These are phyloP conservation scores for Forsythia viridissima DNA, from an alignment of 257 asterid genomes.

Conservation along the genomic window DNA sequence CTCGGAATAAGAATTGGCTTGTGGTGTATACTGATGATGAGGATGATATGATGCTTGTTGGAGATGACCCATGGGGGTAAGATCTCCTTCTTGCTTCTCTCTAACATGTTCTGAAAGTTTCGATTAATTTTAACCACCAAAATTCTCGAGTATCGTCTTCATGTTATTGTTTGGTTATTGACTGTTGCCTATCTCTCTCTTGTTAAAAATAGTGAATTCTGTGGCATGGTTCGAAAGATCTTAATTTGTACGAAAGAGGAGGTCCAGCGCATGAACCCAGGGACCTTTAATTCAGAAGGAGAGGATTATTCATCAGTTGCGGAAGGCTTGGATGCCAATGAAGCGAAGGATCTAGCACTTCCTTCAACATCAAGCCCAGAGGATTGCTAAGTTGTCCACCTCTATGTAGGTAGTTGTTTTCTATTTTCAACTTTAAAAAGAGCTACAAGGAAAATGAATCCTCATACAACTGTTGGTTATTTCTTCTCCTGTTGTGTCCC, in stretches of 20 bases:
- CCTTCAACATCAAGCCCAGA: conserved; percentile 53
- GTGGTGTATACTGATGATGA: conserved; percentile 94
- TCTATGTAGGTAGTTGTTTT: conserved; percentile 25
- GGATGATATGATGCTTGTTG: conserved; percentile 99
- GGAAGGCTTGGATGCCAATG: conserved; percentile 64
- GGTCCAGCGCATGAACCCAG: conserved; percentile 79
- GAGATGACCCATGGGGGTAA: conserved; percentile 99
- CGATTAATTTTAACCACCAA: not conserved
- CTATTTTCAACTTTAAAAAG: not conserved
- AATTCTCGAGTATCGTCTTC: not conserved
- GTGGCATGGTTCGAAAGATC: conserved; percentile 88
- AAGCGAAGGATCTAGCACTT: conserved; percentile 52
- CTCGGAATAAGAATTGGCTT: conserved; percentile 71
- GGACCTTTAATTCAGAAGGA: conserved; percentile 54
- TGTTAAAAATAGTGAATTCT: conserved; percentile 65
- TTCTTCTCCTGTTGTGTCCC: not conserved
- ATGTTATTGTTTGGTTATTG: conserved; percentile 7
- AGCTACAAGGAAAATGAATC: not conserved
- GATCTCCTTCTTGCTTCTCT: conserved; percentile 22
- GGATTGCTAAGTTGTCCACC: conserved; percentile 37
- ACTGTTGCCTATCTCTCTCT: not conserved
- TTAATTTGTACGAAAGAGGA: conserved; percentile 82
- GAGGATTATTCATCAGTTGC: conserved; percentile 71
- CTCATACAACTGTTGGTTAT: not conserved
- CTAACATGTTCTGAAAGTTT: not conserved